Evolutionary conservation across 2,329 filamentous ascomycete genomes (phyloP), one percentile per base, ranked within the genome.

Genomic region (Ceratocystis huliohia): DNA sequence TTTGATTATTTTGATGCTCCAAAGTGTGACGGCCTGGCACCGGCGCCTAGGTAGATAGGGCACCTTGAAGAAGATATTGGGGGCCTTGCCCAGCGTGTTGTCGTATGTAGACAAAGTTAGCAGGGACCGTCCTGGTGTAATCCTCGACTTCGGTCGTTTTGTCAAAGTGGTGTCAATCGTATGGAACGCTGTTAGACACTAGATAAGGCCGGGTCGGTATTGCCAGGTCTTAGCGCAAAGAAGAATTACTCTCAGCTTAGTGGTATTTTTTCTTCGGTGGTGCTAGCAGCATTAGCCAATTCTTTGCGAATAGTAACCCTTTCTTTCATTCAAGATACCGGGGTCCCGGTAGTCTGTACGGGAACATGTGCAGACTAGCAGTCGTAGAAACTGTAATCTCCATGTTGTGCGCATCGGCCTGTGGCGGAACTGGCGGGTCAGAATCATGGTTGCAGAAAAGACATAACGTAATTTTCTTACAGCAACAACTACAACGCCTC

Each of bases 81-180:
- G 22, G 22, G 22, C 70, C 6, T 72, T 69, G 13, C 71, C 66
- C 7, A 74, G 73, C 0, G 72, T 74, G 66, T 74, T 71, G 69
- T 78, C 78, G n/a, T 72, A 85, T 84, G 70, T 83, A 86, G 41
- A 75, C 75, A 0, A 84, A 84, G 0, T 82, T 78, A 10, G 75
- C 77, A 0, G 78, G 77, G 1, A 86, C 73, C 0, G 77, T 77
- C 1, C 79, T 73, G 0, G 86, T 83, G 69, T 86, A 84, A n/a
- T 76, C 68, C 69, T 85, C 82, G 13, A 82, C 78, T 41, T 79
- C 73, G 33, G 81, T 80, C 71, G 86, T 86, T 67, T 74, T 75
- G 70, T 86, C 83, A 68, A 86, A 86, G 67, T 81, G 79, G 61
- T 73, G 68, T 5, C 81, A 77, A 20, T 75, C 70, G 2, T 72